phyloP scores from a whole-genome alignment of 495 filamentous ascomycete species.

The Aspergillus egyptiacus region DNA sequence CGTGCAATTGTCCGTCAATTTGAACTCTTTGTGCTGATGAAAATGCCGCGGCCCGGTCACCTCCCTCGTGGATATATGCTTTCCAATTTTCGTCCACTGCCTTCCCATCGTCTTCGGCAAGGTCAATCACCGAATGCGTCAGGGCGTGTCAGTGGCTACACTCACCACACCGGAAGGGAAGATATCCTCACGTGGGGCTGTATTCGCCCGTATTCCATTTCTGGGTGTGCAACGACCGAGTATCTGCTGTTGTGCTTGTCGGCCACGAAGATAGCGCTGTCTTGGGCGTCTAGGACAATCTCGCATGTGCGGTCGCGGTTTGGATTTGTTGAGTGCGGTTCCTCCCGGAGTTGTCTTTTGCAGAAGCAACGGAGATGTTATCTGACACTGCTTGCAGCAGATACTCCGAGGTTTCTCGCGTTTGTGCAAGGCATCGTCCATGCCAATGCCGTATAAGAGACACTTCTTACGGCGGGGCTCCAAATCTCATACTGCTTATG shows the following conservation, averaged over 20 bases:
- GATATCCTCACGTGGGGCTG: constrained; percentile 26
- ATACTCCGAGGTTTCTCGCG: neutral
- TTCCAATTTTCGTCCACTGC: constrained; percentile 28
- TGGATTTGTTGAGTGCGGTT: constrained; percentile 9
- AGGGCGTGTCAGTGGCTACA: constrained; percentile 37
- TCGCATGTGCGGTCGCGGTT: neutral
- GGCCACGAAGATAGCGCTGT: constrained; percentile 7
- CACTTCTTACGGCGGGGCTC: constrained; percentile 26
- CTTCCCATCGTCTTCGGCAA: constrained; percentile 25
- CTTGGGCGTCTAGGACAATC: constrained; percentile 5
- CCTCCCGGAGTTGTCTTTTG: neutral
- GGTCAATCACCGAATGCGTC: constrained; percentile 30
- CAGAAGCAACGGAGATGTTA: constrained; percentile 13
- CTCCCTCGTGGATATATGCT: constrained; percentile 30
- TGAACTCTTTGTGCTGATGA: constrained; percentile 29
- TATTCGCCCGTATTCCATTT: constrained; percentile 8
- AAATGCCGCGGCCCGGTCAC: constrained; percentile 36
- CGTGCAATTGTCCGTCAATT: constrained; percentile 30
- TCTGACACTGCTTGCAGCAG: constrained; percentile 7
- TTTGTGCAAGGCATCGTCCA: neutral
- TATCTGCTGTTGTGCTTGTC: constrained; percentile 16
- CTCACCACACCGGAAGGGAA: constrained; percentile 39
- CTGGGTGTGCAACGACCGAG: constrained; percentile 7
- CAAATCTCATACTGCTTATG: constrained; percentile 36
- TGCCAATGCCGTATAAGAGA: constrained; percentile 35